Evolutionary conservation across 83 land plant genomes (phyloP).

Genomic region (Picea abies): DNA sequence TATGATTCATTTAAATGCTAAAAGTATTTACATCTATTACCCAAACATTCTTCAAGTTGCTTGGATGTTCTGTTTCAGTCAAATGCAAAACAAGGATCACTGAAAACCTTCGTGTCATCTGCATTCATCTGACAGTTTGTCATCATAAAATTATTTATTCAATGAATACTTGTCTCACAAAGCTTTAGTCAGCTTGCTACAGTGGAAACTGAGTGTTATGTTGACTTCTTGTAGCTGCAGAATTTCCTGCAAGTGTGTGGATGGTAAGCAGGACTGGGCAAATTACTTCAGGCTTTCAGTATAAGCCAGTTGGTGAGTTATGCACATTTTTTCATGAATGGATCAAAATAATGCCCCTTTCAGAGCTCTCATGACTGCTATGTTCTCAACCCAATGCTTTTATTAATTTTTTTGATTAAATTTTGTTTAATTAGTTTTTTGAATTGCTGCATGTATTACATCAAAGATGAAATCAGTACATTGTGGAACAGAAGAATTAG

Average conservation of each 20-base stretch:
- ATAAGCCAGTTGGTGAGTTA: slow-evolving; percentile 46
- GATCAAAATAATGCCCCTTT: not conserved
- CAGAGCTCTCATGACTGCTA: not conserved
- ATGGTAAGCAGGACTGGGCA: slow-evolving; percentile 54
- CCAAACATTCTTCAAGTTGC: not conserved
- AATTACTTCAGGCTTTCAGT: slow-evolving; percentile 52
- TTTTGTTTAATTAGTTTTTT: too few relatives aligned
- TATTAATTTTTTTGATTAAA: too few relatives aligned
- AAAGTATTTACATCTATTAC: not conserved
- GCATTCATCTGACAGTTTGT: not conserved
- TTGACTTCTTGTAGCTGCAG: slow-evolving; percentile 23
- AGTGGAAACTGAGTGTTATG: not conserved
- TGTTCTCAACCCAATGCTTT: too few relatives aligned
- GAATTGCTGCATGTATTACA: too few relatives aligned
- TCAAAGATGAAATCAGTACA: too few relatives aligned
- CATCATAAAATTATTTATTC: not conserved
- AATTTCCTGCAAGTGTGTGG: slow-evolving; percentile 57
- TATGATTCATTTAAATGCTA: not conserved
- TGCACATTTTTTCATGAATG: not conserved
- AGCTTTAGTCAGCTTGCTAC: not conserved
- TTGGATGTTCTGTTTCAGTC: too few relatives aligned
- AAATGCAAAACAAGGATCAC: not conserved
- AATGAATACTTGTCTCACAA: not conserved
- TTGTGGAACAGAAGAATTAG: too few relatives aligned
- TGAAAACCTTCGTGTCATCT: not conserved